Evolutionary conservation across 176 grass and related monocot genomes (phyloP), one percentile per base, ranked within the genome.

Genomic region (Avena insularis): DNA sequence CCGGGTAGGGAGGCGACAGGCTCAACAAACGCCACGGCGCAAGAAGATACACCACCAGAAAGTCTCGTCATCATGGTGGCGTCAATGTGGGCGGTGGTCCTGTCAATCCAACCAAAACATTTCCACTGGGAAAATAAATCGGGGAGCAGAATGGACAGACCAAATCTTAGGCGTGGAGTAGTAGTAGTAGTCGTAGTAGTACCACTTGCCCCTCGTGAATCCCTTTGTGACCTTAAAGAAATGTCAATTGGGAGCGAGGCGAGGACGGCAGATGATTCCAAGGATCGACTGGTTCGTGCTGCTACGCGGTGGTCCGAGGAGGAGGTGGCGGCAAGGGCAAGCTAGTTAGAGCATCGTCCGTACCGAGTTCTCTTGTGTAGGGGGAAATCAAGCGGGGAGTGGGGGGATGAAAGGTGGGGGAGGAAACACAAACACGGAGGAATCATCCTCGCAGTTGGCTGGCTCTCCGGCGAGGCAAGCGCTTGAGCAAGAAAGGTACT

Each of bases 1-100:
- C 12, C 21, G 7, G 55, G 55, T 6, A 57, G 55, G 75, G 75
- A 20, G 75, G 49, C 31, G 75, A 77, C 60, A 86, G 31, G 78
- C 60, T 60, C 75, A 84, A 84, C 89, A 76, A 67, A 87, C 88
- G 55, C 69, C 56, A 81, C 68, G 54, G 63, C 40, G 19, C 74
- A 82, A 78, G 71, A 35, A 74, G 64, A 79, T 38, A 87, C 27
- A 87, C 60, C 56, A 84, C 70, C 56, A 68, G 82, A 75, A 84
- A 58, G 47, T 2, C 72, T 49, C 81, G 80, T 90, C 70, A 86
- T 67, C 81, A 84, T 90, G 60, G 82, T 67, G 83, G 50, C 69
- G 50, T 84, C 80, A 91, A 84, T 87, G 89, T 53, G 68, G 1
- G 81, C 68, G 64, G 72, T 86, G 89, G 89, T 87, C 85, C 85